phyloP scores from a whole-genome alignment of 371 early-diverging fungal genomes.

The Funneliformis caledonium region DNA sequence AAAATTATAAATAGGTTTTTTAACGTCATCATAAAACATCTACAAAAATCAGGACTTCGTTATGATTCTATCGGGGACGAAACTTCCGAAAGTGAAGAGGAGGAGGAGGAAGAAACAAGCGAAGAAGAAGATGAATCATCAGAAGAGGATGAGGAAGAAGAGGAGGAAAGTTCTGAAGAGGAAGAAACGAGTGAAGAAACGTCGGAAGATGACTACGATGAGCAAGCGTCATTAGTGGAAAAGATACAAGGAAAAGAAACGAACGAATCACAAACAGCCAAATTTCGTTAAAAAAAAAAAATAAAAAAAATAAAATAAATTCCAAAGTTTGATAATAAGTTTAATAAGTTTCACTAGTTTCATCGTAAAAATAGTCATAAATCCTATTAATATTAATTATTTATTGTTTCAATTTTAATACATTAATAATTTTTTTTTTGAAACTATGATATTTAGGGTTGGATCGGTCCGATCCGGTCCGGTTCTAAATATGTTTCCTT shows the following conservation, averaged over 20 bases:
- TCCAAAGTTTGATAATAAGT: too few relatives aligned
- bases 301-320: neutral
- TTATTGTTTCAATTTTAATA: too few relatives aligned
- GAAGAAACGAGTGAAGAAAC: slow-evolving; percentile 47
- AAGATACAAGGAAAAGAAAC: neutral
- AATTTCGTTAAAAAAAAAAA: neutral
- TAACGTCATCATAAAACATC: neutral
- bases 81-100: slow-evolving; percentile 43
- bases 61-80: slow-evolving; percentile 49
- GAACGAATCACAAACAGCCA: neutral
- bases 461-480: too few relatives aligned
- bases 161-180: slow-evolving; percentile 43
- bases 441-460: too few relatives aligned
- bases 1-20: neutral
- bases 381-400: too few relatives aligned
- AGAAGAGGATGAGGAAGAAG: slow-evolving; percentile 29
- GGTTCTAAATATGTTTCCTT: too few relatives aligned
- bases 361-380: too few relatives aligned
- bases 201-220: slow-evolving; percentile 39
- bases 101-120: slow-evolving; percentile 44
- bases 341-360: neutral
- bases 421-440: too few relatives aligned
- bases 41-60: slow-evolving; percentile 31
- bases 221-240: neutral
- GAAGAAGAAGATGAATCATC: slow-evolving; percentile 40